Base-by-base conservation (phyloP, 2,329 filamentous ascomycete genomes). In the Cryphonectria carpinicola region DNA sequence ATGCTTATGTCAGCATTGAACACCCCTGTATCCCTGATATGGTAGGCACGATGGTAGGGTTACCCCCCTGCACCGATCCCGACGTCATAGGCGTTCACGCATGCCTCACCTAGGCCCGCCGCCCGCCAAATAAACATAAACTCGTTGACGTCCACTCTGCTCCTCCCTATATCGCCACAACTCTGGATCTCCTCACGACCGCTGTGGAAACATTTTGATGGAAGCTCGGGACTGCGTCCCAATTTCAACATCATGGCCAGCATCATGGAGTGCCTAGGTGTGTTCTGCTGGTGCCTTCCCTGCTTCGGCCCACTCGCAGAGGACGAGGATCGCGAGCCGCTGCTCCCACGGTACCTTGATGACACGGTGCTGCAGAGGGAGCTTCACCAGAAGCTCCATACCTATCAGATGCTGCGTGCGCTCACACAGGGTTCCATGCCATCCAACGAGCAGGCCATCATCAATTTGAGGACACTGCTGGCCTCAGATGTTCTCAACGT, bases 321-420 rank as follows among this genome's bases (percentile, higher is more conserved):
- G 76, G 78, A 80, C 72, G 82, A 84, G 75, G 85, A 84, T 78
- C 91, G 89, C 67, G 85, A 94, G 77, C 94, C 94, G 73, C 86
- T 97, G 70, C 89, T 97, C 65, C 93, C 94, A 70, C 91, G 90
- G 76, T 96, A 96, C 84, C 85, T 90, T 76, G 92, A 97, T 80
- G 93, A 96, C 76, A 97, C 95, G 0, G 82, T 85, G 43, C 83
- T 95, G 68, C 93, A 97, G 85, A 86, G 90, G 64, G 86, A 90
- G 76, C 86, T 97, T 71, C 93, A 95, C 77, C 90, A 95, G 80
- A 98, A 97, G 85, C 87, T 98, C 72, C 95, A 97, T 82, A 91
- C 91, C 37, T 98, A 97, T 79, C 94, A 97, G 84, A 97, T 97
- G 92, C 79, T 94, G 39, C 88, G 93, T 67, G 95, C 95, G 68